Conservation (phyloP, 495 filamentous ascomycete genomes). For the Aspergillus coremiiformis region DNA sequence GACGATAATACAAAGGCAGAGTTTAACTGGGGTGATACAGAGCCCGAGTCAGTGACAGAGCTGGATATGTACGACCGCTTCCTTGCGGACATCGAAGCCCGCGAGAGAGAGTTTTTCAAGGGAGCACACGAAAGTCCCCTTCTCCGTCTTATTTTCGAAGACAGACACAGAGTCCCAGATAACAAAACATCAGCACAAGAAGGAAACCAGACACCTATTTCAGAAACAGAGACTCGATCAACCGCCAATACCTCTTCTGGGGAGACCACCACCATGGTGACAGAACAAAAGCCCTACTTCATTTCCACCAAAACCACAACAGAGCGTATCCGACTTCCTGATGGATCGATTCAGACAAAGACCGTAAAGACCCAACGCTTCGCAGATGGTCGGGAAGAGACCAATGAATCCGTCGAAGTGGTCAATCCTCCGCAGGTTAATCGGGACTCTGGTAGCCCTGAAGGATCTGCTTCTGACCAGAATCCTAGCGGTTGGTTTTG, state of each 20-base stretch:
- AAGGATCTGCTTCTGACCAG: constrained; percentile 7
- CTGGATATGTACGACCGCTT: constrained; percentile 41
- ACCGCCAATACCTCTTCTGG: neutral
- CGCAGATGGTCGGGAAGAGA: constrained; percentile 57
- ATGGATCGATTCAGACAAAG: constrained; percentile 55
- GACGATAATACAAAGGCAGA: neutral
- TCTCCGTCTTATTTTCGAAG: constrained; percentile 28
- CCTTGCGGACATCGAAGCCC: constrained; percentile 32
- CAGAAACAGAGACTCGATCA: constrained; percentile 12
- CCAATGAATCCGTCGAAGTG: constrained; percentile 38
- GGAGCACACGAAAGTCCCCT: constrained; percentile 26
- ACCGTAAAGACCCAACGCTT: constrained; percentile 54
- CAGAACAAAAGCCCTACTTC: constrained; percentile 25
- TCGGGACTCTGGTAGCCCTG: constrained; percentile 5
- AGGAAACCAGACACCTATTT: constrained; percentile 21
- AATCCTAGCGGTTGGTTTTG: constrained; percentile 38
- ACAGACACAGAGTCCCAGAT: constrained; percentile 19
- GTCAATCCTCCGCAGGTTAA: constrained; percentile 19
- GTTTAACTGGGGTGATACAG: constrained; percentile 5
- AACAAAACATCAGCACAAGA: constrained; percentile 1
- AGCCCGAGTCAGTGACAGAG: constrained; percentile 27
- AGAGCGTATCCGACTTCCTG: constrained; percentile 44
- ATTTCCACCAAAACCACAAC: constrained; percentile 53
- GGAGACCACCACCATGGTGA: neutral
- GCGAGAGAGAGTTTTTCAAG: constrained; percentile 25